Percentiles rank a stretch among this genome's conserved stretches.
These are phyloP conservation scores for Amylocystis lapponica DNA, from an alignment of 768 basidiomycete genomes.

Conservation along the genomic window DNA sequence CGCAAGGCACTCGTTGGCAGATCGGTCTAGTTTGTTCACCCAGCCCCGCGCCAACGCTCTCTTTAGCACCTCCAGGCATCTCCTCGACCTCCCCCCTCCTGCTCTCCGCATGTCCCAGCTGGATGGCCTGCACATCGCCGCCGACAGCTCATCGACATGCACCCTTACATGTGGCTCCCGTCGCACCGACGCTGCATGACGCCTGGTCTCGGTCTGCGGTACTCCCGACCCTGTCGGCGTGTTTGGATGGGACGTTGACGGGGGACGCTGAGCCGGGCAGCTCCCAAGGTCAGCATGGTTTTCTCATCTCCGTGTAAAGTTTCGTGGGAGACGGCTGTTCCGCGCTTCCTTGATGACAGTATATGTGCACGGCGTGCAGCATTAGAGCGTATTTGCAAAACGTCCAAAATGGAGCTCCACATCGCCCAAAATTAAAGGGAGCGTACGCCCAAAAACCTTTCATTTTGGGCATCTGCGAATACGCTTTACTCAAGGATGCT, in stretches of 20 bases:
- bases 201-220: not conserved
- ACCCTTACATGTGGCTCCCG: conserved; percentile 18
- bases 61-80: not conserved
- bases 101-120: not conserved
- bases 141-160: conserved; percentile 40
- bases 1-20: too few species aligned
- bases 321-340: too few species aligned
- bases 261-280: not conserved
- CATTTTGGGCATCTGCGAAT: too few species aligned
- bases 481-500: too few species aligned
- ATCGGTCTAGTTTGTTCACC: too few species aligned
- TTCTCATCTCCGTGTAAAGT: not conserved
- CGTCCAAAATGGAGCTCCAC: too few species aligned
- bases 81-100: not conserved
- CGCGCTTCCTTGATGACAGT: too few species aligned
- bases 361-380: too few species aligned
- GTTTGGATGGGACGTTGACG: not conserved
- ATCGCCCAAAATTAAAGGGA: too few species aligned
- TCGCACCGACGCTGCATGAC: not conserved
- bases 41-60: conserved; percentile 2
- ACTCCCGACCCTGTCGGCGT: not conserved
- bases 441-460: too few species aligned
- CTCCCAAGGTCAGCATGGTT: not conserved
- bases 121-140: conserved; percentile 34
- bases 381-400: too few species aligned